Percentiles rank a stretch among this genome's conserved stretches.
Conservation (phyloP, 2,329 filamentous ascomycete genomes). For the Cryphonectria japonica region DNA sequence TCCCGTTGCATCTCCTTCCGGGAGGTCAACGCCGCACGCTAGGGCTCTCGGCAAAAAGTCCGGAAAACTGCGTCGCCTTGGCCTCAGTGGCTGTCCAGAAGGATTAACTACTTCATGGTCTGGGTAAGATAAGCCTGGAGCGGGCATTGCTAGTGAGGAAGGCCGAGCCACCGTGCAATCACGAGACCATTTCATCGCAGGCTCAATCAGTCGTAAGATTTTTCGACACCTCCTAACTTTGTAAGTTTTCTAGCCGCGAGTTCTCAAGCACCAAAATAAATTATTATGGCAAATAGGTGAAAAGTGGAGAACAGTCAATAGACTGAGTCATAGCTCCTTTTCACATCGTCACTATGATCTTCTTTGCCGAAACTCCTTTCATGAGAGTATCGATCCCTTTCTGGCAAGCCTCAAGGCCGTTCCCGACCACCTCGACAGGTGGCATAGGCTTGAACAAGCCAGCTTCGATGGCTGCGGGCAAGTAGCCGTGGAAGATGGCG, state of each 20-base stretch:
- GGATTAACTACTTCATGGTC: not conserved
- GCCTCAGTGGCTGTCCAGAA: not conserved
- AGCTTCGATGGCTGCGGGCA: slow-evolving; percentile 42
- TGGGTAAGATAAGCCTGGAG: not conserved
- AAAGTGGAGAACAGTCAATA: not conserved
- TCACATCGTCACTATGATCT: slow-evolving; percentile 42
- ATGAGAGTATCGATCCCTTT: slow-evolving; percentile 42
- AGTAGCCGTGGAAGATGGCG: slow-evolving; percentile 44
- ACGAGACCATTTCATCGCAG: no score
- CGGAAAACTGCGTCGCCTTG: not conserved
- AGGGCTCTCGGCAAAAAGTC: not conserved
- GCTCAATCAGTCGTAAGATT: not conserved
- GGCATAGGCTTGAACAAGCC: slow-evolving; percentile 45
- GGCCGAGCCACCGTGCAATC: no score
- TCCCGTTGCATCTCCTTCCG: not conserved
- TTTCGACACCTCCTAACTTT: not conserved
- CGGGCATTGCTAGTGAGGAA: not conserved
- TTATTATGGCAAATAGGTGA: not conserved
- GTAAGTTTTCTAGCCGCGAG: not conserved
- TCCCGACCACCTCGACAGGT: slow-evolving; percentile 43
- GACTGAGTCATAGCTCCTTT: not conserved
- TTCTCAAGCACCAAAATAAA: not conserved
- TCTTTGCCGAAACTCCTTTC: slow-evolving; percentile 47
- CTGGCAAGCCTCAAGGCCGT: slow-evolving; percentile 48
- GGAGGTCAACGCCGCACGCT: not conserved